Conservation (phyloP, 306 rosid species). For the Quercus robur region DNA sequence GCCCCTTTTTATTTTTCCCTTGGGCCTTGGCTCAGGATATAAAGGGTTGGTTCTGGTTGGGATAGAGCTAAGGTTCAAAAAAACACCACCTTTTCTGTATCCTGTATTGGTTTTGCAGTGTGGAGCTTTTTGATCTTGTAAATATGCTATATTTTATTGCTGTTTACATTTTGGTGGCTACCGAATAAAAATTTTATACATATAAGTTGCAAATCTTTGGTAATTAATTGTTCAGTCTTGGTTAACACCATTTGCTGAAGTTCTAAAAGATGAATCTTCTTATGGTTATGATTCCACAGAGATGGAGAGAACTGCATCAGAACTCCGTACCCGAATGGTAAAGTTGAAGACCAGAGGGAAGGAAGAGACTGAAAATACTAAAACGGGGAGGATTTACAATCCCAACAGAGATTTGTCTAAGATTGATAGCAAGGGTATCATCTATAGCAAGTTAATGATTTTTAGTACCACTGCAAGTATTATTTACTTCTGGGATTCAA, state of each 20-base stretch:
- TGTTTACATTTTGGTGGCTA: neutral
- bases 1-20: neutral
- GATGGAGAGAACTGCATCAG: slow-evolving; percentile 51
- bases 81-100: neutral
- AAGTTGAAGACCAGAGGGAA: slow-evolving; percentile 34
- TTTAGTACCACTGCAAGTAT: slow-evolving; percentile 7
- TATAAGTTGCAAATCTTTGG: neutral
- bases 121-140: neutral
- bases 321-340: slow-evolving; percentile 45
- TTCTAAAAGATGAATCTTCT: slow-evolving; percentile 6
- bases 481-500: neutral
- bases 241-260: neutral
- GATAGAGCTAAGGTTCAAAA: neutral
- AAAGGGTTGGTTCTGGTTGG: neutral
- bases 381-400: slow-evolving; percentile 28
- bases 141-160: neutral
- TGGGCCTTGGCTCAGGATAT: neutral
- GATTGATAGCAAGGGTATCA: slow-evolving; percentile 40
- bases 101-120: neutral
- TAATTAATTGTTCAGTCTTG: slow-evolving; percentile 3
- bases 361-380: slow-evolving; percentile 39
- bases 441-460: neutral
- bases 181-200: neutral
- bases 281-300: slow-evolving; percentile 39
- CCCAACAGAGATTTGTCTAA: slow-evolving; percentile 27